Evolutionary conservation across 495 filamentous ascomycete genomes (phyloP).

Genomic region (Tuber aestivum): DNA sequence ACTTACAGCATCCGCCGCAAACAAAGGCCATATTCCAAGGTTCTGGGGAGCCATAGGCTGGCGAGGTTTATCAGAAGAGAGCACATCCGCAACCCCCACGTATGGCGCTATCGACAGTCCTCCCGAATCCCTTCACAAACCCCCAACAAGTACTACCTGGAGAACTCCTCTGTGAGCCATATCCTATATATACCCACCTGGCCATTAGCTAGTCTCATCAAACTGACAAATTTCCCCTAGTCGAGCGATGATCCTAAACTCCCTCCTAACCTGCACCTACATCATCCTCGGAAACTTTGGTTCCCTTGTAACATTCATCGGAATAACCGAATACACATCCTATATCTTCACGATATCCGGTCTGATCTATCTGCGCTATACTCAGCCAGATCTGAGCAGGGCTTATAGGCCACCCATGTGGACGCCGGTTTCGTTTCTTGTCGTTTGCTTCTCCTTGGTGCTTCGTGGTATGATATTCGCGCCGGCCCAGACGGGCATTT

Average conservation of each 20-base stretch:
- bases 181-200: neutral
- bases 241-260: slow-evolving; percentile 1
- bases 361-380: neutral
- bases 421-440: neutral
- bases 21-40: slow-evolving; percentile 50
- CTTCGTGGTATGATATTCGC: slow-evolving; percentile 2
- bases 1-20: slow-evolving; percentile 54
- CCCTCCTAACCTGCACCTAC: neutral
- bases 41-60: slow-evolving; percentile 47
- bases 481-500: neutral
- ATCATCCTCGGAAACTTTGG: neutral
- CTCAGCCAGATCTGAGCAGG: neutral
- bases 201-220: neutral
- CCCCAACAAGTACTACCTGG: neutral
- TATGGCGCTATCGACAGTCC: neutral
- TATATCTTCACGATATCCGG: neutral
- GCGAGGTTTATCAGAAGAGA: neutral
- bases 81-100: neutral
- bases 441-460: neutral
- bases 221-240: neutral
- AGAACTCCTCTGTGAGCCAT: neutral
- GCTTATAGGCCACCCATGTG: neutral
- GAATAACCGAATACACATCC: neutral
- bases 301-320: neutral
- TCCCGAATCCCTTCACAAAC: neutral